phyloP scores from a whole-genome alignment of 495 filamentous ascomycete genomes.

The Baudoinia panamericana region DNA sequence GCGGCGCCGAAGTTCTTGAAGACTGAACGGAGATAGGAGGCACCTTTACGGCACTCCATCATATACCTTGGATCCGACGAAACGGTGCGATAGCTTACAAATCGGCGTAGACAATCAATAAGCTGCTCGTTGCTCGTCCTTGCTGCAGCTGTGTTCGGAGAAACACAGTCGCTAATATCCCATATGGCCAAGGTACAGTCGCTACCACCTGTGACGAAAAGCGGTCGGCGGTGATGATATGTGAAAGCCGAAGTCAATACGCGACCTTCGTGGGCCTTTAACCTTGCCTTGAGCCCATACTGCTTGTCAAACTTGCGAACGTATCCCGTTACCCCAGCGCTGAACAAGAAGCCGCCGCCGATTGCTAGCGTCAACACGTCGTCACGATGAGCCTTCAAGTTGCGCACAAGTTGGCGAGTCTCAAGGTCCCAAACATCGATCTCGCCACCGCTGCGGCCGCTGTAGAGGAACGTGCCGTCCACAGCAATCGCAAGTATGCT shows the following conservation, averaged over 20 bases:
- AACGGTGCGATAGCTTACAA: constrained; percentile 81
- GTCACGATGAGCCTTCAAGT: constrained; percentile 62
- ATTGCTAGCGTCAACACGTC: constrained; percentile 80
- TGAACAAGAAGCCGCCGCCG: constrained; percentile 71
- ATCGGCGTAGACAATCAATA: constrained; percentile 65
- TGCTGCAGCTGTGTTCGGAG: constrained; percentile 31
- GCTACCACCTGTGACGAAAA: constrained; percentile 90
- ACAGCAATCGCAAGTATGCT: constrained; percentile 71
- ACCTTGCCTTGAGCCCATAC: constrained; percentile 69
- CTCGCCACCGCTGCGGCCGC: constrained; percentile 75
- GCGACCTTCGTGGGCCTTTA: constrained; percentile 75
- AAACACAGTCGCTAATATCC: constrained; percentile 53
- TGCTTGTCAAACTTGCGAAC: constrained; percentile 75
- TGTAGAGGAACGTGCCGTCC: constrained; percentile 81
- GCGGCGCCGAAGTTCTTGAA: constrained; percentile 84
- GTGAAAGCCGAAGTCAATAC: constrained; percentile 77
- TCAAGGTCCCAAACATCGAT: constrained; percentile 96
- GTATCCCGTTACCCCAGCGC: constrained; percentile 64
- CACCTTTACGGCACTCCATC: constrained; percentile 83
- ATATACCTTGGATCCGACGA: constrained; percentile 71
- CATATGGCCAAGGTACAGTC: constrained; percentile 81
- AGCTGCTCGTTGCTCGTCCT: constrained; percentile 64
- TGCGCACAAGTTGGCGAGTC: constrained; percentile 77
- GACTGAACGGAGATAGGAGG: constrained; percentile 73
- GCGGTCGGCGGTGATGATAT: constrained; percentile 48